phyloP scores from a whole-genome alignment of 495 filamentous ascomycete species.

The Podospora bellae-mahoneyi region DNA sequence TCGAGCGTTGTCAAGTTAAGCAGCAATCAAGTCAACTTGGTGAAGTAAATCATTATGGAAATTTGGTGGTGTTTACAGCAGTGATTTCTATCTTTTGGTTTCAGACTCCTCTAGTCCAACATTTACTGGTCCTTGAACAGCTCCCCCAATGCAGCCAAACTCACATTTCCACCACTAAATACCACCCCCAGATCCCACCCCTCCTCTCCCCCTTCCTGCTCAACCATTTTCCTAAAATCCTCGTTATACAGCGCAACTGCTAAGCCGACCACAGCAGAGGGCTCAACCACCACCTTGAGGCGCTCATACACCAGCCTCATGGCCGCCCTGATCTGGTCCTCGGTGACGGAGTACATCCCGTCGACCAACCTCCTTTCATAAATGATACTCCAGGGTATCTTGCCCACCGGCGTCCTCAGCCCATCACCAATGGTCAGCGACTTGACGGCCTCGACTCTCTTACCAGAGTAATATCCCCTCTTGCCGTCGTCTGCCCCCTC shows the following conservation, averaged over 20 bases:
- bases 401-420: constrained; percentile 77
- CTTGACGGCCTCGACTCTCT: constrained; percentile 62
- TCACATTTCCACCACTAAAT: constrained; percentile 88
- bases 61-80: too few species aligned
- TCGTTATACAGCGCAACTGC: constrained; percentile 83
- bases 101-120: too few species aligned
- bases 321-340: constrained; percentile 76
- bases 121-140: constrained; percentile 44
- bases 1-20: background rate
- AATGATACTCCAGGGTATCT: constrained; percentile 76
- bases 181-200: constrained; percentile 88
- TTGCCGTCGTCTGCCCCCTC: constrained; percentile 80
- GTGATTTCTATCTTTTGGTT: too few species aligned
- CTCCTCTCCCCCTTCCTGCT: constrained; percentile 63
- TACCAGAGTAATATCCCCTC: constrained; percentile 59
- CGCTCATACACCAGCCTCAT: constrained; percentile 79
- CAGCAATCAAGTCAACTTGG: background rate
- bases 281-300: constrained; percentile 90
- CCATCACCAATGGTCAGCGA: constrained; percentile 88
- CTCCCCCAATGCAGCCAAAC: constrained; percentile 68
- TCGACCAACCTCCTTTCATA: constrained; percentile 64
- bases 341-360: constrained; percentile 73
- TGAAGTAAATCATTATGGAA: too few species aligned
- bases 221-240: constrained; percentile 69
- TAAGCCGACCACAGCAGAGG: constrained; percentile 79